phyloP scores from a whole-genome alignment of 169 alveolate species.

The Perkinsus chesapeaki region DNA sequence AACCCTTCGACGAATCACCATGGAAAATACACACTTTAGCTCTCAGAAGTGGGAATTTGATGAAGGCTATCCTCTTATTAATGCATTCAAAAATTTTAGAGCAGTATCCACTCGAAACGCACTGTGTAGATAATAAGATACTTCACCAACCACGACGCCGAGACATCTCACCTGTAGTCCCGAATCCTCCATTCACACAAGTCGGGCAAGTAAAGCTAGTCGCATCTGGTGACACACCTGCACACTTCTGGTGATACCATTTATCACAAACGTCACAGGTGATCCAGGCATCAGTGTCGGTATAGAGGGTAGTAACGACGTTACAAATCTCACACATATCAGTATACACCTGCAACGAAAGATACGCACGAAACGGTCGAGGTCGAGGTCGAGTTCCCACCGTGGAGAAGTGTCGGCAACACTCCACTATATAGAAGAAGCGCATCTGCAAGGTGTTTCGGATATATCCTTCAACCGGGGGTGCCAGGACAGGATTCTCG shows the following conservation, averaged over 20 bases:
- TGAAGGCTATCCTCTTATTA: no score
- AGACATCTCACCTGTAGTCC: neutral
- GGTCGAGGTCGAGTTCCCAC: neutral
- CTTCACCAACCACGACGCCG: no score
- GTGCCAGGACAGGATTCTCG: neutral
- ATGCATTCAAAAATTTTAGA: no score
- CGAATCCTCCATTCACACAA: neutral
- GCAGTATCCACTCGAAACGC: neutral
- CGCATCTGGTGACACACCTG: neutral
- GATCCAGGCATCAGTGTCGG: neutral
- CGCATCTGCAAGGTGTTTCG: neutral
- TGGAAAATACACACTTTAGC: no score
- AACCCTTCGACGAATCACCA: no score
- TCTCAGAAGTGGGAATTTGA: no score
- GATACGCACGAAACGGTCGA: neutral
- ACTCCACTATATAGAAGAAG: neutral
- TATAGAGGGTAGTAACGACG: neutral
- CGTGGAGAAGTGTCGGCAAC: neutral
- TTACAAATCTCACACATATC: neutral
- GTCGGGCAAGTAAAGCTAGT: neutral
- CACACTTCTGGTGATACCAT: neutral
- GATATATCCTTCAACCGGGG: neutral
- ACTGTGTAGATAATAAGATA: no score
- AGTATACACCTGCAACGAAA: neutral
- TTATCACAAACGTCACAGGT: neutral